phyloP scores from a whole-genome alignment of 2,329 filamentous ascomycete genomes.

The Nemania diffusa region DNA sequence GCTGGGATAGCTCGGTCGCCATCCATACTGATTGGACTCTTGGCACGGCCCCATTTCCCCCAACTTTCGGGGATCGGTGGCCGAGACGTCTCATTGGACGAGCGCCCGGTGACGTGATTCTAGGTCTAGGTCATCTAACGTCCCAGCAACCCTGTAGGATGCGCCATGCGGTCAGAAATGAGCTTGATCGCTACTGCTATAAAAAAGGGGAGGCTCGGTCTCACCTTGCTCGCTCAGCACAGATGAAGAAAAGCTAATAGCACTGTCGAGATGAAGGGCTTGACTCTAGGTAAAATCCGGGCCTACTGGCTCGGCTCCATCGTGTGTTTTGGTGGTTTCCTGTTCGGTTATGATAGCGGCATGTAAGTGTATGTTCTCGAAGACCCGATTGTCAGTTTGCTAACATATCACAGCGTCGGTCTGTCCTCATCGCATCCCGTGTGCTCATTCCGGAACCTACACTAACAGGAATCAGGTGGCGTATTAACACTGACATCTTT shows the following conservation, averaged over 20 bases:
- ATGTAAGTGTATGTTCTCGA: conserved; percentile 46
- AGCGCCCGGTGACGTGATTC: conserved; percentile 32
- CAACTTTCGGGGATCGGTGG: conserved; percentile 31
- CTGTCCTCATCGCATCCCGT: conserved; percentile 13
- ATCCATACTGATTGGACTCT: conserved; percentile 22
- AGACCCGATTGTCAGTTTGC: conserved; percentile 13
- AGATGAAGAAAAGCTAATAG: conserved; percentile 10
- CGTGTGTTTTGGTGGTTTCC: conserved; percentile 62
- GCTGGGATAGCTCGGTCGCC: conserved; percentile 22
- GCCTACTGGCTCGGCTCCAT: conserved; percentile 63
- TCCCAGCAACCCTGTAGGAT: conserved; percentile 17
- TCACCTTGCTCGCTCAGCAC: conserved; percentile 17
- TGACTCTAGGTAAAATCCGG: conserved; percentile 53
- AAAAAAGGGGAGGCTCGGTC: conserved; percentile 37
- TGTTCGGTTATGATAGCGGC: conserved; percentile 58
- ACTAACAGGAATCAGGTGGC: conserved; percentile 45
- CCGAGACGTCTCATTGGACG: conserved; percentile 15
- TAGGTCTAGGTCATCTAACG: conserved; percentile 22
- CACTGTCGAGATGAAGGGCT: conserved; percentile 41
- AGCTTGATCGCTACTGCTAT: conserved; percentile 17
- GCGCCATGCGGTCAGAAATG: conserved; percentile 10
- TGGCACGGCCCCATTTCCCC: conserved; percentile 20
- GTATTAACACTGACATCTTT: conserved; percentile 48
- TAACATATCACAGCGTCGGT: conserved; percentile 43
- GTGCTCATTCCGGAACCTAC: neutral